phyloP scores from a whole-genome alignment of 352 stramenopile genomes.

The Globisporangium carolinianum region DNA sequence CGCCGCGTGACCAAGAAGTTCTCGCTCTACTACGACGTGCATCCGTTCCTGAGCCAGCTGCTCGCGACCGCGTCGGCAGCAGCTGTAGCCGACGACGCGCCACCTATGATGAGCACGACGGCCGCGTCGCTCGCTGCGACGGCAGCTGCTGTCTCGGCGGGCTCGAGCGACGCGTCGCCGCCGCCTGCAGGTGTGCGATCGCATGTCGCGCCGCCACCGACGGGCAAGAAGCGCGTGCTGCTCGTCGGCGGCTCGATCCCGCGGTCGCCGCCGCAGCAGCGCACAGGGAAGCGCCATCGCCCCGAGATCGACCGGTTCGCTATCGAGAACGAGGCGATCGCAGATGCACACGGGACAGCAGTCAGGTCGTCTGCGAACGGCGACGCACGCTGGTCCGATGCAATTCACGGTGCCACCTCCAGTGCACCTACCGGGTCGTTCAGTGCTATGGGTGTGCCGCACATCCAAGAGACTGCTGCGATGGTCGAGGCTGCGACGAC shows the following conservation, averaged over 20 bases:
- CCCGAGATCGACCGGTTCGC: conserved; percentile 11
- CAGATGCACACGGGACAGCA: not conserved
- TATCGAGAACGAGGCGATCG: conserved; percentile 3
- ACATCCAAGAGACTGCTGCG: conserved; percentile 10
- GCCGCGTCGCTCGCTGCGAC: not conserved
- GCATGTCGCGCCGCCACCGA: not conserved
- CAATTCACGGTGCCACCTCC: not conserved
- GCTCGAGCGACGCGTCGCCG: not conserved
- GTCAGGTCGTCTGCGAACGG: not conserved
- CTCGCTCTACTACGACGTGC: conserved; percentile 16
- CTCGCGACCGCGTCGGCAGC: not conserved
- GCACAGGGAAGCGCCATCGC: conserved; percentile 10
- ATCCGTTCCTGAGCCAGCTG: conserved; percentile 9
- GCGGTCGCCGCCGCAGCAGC: conserved; percentile 1
- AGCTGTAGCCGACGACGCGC: not conserved
- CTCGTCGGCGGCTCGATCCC: conserved; percentile 3
- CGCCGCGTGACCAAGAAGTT: conserved; percentile 13
- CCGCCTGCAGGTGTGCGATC: conserved; percentile 9
- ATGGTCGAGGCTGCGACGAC: conserved; percentile 11
- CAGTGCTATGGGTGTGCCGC: not conserved
- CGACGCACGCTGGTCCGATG: not conserved
- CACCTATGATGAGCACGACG: not conserved
- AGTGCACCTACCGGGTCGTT: not conserved
- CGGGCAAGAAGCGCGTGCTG: conserved; percentile 10
- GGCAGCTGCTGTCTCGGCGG: not conserved